Evolutionary conservation across 805 yeast genomes (phyloP), one percentile per base, ranked within the genome.

Genomic region (Candida khao-thaluensis): DNA sequence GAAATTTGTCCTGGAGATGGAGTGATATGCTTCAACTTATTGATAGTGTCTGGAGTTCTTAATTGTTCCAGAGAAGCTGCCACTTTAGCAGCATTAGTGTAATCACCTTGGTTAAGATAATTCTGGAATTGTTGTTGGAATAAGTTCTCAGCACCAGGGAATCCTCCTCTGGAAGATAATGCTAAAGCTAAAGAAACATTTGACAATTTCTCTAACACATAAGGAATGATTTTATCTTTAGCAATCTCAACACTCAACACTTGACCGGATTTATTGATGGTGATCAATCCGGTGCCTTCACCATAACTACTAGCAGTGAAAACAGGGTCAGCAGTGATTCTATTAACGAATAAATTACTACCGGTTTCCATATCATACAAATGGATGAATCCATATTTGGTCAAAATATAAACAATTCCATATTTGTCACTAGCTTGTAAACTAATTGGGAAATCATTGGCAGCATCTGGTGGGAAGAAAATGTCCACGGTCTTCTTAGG

Each of bases 371-470:
- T 72, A 61, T 93, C 99, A 64, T 90, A 93, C 54, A 93, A 71
- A 64, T 93, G 98, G 54, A 93, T 89, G 69, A 93, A 93, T 18
- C 99, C 99, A 58, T 85, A 85, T 69, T 95, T 95, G 45, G 99
- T 93, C 60, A 93, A 76, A 50, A 93, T 74, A 64, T 89, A 93
- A 46, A 85, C 73, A 44, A 93, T 78, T 50, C 98, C 98, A 54
- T 81, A 93, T 57, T 77, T 76, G 66, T 85, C 77, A 17, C 96
- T 82, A 30, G 91, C 80, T 60, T 88, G 93, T 46, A 90, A 77
- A 37, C 95, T 78, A 50, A 93, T 89, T 44, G 99, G 99, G 81
- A 93, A 93, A 67, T 93, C 99, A 60, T 85, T 85, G 28, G 85
- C 74, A 33, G 96, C 95, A 68, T 95, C 99, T 18, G 95, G 90